Percentiles rank a stretch among this genome's conserved stretches.
phyloP scores from a whole-genome alignment of 371 early-diverging fungal genomes.

The Batrachochytrium dendrobatidis region DNA sequence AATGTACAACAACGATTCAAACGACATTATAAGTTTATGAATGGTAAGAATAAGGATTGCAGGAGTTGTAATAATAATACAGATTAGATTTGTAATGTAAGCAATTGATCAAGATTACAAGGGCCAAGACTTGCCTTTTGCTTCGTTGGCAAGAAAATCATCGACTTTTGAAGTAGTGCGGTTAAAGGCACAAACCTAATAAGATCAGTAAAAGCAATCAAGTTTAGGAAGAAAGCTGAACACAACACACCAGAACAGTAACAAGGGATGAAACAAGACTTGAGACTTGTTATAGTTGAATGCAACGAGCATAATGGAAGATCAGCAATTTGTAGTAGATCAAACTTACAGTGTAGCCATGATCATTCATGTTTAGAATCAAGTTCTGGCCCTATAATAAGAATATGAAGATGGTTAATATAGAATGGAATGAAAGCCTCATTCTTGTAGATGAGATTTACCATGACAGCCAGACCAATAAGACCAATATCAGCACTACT shows the following conservation, averaged over 20 bases:
- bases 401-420: slow-evolving; percentile 6
- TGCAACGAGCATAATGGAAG: neutral
- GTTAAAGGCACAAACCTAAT: slow-evolving; percentile 91
- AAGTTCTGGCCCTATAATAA: slow-evolving; percentile 89
- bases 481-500: slow-evolving; percentile 95
- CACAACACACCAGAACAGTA: neutral
- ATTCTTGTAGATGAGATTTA: slow-evolving; percentile 27
- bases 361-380: slow-evolving; percentile 96
- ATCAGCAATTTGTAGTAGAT: neutral
- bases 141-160: slow-evolving; percentile 87
- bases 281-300: neutral
- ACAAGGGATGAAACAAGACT: neutral
- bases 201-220: too few relatives aligned
- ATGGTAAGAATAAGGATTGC: too few relatives aligned
- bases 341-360: slow-evolving; percentile 69
- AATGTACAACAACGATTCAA: neutral
- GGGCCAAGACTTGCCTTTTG: slow-evolving; percentile 74
- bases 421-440: neutral
- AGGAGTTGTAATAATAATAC: too few relatives aligned
- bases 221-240: too few relatives aligned
- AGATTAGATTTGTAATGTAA: too few relatives aligned
- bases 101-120: too few relatives aligned
- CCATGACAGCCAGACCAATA: slow-evolving; percentile 99
- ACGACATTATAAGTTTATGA: too few relatives aligned
- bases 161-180: slow-evolving; percentile 94